Evolutionary conservation across 148 eudicot species (phyloP).

Genomic region (Simmondsia chinensis): DNA sequence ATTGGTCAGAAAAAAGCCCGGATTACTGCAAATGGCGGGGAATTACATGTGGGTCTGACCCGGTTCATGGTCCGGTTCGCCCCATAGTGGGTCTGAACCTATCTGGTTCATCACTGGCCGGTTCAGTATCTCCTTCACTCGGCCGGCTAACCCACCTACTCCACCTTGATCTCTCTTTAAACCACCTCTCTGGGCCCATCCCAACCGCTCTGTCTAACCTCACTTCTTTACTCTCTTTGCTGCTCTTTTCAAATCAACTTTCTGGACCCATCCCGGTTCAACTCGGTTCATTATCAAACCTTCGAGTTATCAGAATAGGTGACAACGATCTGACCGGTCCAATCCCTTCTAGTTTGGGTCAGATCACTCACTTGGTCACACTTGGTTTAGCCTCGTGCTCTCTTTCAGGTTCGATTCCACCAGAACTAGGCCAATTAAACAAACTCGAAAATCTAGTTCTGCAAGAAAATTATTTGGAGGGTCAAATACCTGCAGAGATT

Average conservation of each 20-base stretch:
- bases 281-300: conserved; percentile 44
- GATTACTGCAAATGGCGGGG: conserved; percentile 74
- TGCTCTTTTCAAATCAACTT: conserved; percentile 73
- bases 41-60: conserved; percentile 29
- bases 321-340: conserved; percentile 62
- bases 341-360: conserved; percentile 55
- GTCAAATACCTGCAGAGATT: conserved; percentile 56
- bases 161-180: conserved; percentile 80
- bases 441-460: conserved; percentile 37
- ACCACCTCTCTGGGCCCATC: conserved; percentile 70
- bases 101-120: conserved; percentile 46
- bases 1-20: conserved; percentile 46
- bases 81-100: conserved; percentile 52
- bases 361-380: conserved; percentile 40
- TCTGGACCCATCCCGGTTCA: conserved; percentile 63
- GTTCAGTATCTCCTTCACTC: conserved; percentile 61
- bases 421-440: conserved; percentile 38
- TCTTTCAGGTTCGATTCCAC: conserved; percentile 56
- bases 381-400: conserved; percentile 82
- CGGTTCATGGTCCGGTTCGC: conserved; percentile 17
- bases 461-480: conserved; percentile 58
- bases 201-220: conserved; percentile 81
- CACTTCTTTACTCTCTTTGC: conserved; percentile 44
- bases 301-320: conserved; percentile 65
- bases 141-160: conserved; percentile 43